These are phyloP conservation scores for Lachancea quebecensis DNA, from an alignment of 805 yeast species.

Conservation along the genomic window DNA sequence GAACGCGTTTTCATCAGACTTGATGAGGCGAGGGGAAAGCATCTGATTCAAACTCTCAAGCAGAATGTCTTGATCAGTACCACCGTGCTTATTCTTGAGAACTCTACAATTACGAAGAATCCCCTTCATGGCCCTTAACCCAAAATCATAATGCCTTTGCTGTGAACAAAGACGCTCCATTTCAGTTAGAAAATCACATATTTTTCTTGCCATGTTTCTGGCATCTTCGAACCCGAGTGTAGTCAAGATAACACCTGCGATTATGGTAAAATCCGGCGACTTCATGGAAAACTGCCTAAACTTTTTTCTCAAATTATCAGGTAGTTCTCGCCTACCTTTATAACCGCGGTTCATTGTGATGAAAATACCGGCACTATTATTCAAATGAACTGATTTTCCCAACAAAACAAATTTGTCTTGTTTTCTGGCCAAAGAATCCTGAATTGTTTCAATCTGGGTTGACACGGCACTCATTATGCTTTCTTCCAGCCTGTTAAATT, in stretches of 20 bases:
- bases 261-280: slow-evolving; percentile 59
- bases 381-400: slow-evolving; percentile 36
- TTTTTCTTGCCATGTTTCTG: slow-evolving; percentile 34
- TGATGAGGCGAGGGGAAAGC: slow-evolving; percentile 59
- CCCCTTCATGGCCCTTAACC: slow-evolving; percentile 72
- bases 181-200: slow-evolving; percentile 49
- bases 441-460: slow-evolving; percentile 68
- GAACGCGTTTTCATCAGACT: slow-evolving; percentile 38
- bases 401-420: slow-evolving; percentile 33
- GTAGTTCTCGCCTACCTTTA: slow-evolving; percentile 73
- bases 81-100: slow-evolving; percentile 29
- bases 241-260: slow-evolving; percentile 63
- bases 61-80: slow-evolving; percentile 18
- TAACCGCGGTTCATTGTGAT: slow-evolving; percentile 90
- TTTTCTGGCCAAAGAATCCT: slow-evolving; percentile 39
- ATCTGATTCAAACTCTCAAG: slow-evolving; percentile 53
- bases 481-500: slow-evolving; percentile 74
- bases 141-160: slow-evolving; percentile 85
- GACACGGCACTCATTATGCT: slow-evolving; percentile 78
- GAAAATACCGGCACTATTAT: slow-evolving; percentile 60
- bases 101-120: slow-evolving; percentile 54
- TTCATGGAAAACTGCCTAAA: slow-evolving; percentile 73
- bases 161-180: slow-evolving; percentile 38
- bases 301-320: slow-evolving; percentile 75
- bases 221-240: slow-evolving; percentile 64